Evolutionary conservation across 1,284 basidiomycete genomes (phyloP).

Genomic region (Ganoderma multipileum): DNA sequence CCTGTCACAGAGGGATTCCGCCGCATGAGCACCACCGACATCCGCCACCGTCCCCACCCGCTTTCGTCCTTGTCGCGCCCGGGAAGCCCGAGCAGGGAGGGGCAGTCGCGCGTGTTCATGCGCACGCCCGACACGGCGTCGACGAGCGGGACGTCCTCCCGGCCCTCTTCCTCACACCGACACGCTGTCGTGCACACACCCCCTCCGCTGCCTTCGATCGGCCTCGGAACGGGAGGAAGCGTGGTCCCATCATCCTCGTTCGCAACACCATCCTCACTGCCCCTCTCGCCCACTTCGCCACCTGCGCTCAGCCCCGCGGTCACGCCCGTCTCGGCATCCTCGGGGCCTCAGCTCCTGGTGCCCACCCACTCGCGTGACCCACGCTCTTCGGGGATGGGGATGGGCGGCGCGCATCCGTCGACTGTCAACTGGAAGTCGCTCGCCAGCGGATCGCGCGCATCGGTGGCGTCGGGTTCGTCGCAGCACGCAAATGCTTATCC

Average conservation of each 20-base stretch:
- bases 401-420: constrained; percentile 5
- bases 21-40: constrained; percentile 34
- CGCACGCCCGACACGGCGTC: constrained; percentile 8
- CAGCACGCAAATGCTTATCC: constrained; percentile 7
- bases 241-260: constrained; percentile 9
- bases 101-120: constrained; percentile 13
- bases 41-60: constrained; percentile 28
- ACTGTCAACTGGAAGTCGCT: constrained; percentile 22
- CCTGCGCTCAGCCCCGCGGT: not conserved
- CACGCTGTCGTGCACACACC: constrained; percentile 16
- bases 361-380: constrained; percentile 7
- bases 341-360: constrained; percentile 16
- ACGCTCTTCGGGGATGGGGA: constrained; percentile 9
- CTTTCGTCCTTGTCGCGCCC: constrained; percentile 9
- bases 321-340: not conserved
- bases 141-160: not conserved
- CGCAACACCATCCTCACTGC: constrained; percentile 7
- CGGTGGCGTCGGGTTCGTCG: constrained; percentile 5
- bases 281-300: constrained; percentile 11
- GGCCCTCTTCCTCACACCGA: constrained; percentile 8
- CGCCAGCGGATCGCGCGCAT: constrained; percentile 15
- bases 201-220: constrained; percentile 4
- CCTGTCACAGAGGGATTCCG: constrained; percentile 27
- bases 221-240: not conserved
- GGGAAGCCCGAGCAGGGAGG: constrained; percentile 2